Conservation (phyloP, 2,329 filamentous ascomycete species). For the Tricladium varicosporioides region DNA sequence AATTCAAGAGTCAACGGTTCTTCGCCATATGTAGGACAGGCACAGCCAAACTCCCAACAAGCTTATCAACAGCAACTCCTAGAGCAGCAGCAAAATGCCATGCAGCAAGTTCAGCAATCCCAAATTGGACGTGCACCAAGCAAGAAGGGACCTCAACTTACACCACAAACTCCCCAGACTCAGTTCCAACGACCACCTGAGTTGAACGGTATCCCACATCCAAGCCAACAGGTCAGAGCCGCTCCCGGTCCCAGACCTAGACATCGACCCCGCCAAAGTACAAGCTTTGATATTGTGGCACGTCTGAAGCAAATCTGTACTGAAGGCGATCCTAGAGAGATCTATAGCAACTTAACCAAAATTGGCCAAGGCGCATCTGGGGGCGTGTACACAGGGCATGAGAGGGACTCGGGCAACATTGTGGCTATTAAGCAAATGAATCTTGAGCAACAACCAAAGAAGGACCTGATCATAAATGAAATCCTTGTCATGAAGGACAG, state of each 20-base stretch:
- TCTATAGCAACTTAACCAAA: conserved; percentile 86
- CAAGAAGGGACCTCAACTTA: conserved; percentile 62
- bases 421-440: conserved; percentile 99
- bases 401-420: conserved; percentile 77
- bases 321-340: conserved; percentile 81
- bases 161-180: conserved; percentile 52
- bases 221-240: conserved; percentile 32
- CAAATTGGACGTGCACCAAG: conserved; percentile 72
- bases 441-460: conserved; percentile 96
- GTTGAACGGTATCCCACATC: conserved; percentile 39
- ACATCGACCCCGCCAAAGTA: conserved; percentile 76
- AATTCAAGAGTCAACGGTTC: conserved; percentile 61
- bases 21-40: conserved; percentile 32
- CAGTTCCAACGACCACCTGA: conserved; percentile 38
- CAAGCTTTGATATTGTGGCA: conserved; percentile 75
- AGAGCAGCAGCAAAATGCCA: conserved; percentile 83
- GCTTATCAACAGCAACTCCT: conserved; percentile 61
- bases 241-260: conserved; percentile 65
- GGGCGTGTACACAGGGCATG: conserved; percentile 89
- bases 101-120: conserved; percentile 67
- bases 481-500: conserved; percentile 99
- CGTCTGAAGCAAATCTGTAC: conserved; percentile 88
- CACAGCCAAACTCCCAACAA: conserved; percentile 33
- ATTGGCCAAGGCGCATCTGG: conserved; percentile 97
- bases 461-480: conserved; percentile 98